phyloP scores from a whole-genome alignment of 1,139 yeast species.

The Keqinozyma sinolaborantium region DNA sequence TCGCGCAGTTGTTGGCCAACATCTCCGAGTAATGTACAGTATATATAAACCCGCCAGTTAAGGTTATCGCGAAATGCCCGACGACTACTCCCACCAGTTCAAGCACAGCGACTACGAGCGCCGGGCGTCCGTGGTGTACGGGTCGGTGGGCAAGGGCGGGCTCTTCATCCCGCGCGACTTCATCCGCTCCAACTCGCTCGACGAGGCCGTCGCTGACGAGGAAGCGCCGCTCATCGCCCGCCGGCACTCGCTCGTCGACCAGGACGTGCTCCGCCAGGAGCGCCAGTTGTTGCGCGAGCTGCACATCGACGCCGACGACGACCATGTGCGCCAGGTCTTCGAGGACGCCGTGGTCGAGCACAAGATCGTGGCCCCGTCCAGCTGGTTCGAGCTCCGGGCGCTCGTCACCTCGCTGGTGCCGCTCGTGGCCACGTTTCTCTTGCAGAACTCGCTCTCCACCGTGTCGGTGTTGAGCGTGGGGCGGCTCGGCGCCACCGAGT shows the following conservation, averaged over 20 bases:
- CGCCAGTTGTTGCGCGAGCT: constrained; percentile 31
- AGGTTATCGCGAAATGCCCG: too few species aligned
- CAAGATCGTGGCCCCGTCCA: constrained; percentile 23
- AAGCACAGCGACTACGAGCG: constrained; percentile 46
- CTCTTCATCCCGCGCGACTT: constrained; percentile 52
- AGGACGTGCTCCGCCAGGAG: constrained; percentile 32
- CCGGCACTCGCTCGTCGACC: constrained; percentile 24
- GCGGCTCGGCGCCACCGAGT: constrained; percentile 53
- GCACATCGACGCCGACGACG: constrained; percentile 25
- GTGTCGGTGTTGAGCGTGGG: constrained; percentile 60
- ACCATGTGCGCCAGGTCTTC: constrained; percentile 27
- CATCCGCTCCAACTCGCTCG: constrained; percentile 11
- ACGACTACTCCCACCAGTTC: constrained; percentile 32
- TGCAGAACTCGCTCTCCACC: constrained; percentile 54
- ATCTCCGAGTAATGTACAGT: constrained; percentile 36
- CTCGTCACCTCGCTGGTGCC: constrained; percentile 47
- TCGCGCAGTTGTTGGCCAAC: constrained; percentile 77
- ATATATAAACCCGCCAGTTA: too few species aligned
- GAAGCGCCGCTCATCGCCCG: constrained; percentile 7
- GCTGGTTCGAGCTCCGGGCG: constrained; percentile 34
- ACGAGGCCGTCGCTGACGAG: constrained; percentile 10
- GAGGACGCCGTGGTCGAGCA: constrained; percentile 32
- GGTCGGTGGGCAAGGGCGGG: constrained; percentile 53
- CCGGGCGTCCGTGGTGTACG: constrained; percentile 51
- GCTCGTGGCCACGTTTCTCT: constrained; percentile 48